These are phyloP conservation scores for Penicillium sp. DNA, from an alignment of 2,329 filamentous ascomycete species.

Conservation along the genomic window DNA sequence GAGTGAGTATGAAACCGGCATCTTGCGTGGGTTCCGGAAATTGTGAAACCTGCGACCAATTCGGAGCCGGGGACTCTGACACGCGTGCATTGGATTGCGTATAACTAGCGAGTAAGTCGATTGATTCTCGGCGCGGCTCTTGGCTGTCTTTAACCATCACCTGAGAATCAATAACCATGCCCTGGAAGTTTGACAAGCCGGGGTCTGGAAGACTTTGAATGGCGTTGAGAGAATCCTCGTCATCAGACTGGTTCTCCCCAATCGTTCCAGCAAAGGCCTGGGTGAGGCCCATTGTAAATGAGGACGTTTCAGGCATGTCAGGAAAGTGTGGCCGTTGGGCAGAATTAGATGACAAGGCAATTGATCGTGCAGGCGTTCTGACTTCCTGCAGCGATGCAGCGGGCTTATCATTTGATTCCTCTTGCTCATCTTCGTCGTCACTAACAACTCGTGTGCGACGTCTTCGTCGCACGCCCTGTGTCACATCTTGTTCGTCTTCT, in stretches of 20 bases:
- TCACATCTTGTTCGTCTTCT: conserved; percentile 40
- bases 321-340: conserved; percentile 58
- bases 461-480: conserved; percentile 47
- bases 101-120: conserved; percentile 43
- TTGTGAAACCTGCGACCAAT: conserved; percentile 62
- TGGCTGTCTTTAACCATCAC: conserved; percentile 59
- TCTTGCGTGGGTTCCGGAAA: conserved; percentile 78
- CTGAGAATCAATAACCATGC: conserved; percentile 50
- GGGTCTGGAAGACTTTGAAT: conserved; percentile 51
- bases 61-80: conserved; percentile 33
- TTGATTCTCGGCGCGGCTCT: conserved; percentile 37
- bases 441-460: conserved; percentile 57
- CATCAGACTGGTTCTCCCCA: conserved; percentile 55
- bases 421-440: conserved; percentile 55
- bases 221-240: conserved; percentile 51
- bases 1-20: conserved; percentile 67
- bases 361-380: conserved; percentile 30
- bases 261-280: conserved; percentile 91
- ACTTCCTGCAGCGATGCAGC: conserved; percentile 17
- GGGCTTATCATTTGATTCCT: background rate
- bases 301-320: conserved; percentile 53
- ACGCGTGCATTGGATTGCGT: conserved; percentile 30
- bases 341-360: conserved; percentile 25
- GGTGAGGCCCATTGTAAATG: conserved; percentile 64
- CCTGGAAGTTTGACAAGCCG: conserved; percentile 56